A percentile compares a stretch with the other conserved stretches of the same genome.
Conservation (phyloP, 139 green algal genomes). For the Micractinium conductrix region DNA sequence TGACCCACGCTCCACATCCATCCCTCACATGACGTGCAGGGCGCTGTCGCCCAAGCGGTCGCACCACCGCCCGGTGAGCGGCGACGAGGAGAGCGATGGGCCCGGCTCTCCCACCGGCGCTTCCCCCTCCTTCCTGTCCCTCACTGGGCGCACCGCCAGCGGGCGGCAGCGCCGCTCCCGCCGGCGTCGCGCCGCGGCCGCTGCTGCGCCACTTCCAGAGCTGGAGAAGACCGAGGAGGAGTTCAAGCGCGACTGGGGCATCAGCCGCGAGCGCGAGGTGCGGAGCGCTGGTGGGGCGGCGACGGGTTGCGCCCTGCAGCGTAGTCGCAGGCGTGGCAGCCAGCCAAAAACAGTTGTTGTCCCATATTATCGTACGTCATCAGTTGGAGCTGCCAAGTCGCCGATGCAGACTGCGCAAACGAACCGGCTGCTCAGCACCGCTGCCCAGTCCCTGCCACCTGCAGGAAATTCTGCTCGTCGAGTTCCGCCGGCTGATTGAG, state of each 20-base stretch:
- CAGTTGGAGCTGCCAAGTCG: no score
- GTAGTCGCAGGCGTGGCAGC: not conserved
- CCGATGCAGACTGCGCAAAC: not conserved
- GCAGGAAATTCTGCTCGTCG: slow-evolving; percentile 38
- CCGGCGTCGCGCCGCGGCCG: not conserved
- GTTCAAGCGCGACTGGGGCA: slow-evolving; percentile 45
- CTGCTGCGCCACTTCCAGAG: slow-evolving; percentile 27
- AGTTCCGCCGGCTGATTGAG: slow-evolving; percentile 37
- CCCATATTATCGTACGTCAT: not conserved
- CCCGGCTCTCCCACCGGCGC: not conserved
- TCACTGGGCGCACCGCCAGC: slow-evolving; percentile 7
- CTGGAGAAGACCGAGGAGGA: slow-evolving; percentile 27
- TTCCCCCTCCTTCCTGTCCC: not conserved
- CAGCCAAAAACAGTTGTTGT: no score
- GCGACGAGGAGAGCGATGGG: slow-evolving; percentile 3
- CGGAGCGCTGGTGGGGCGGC: not conserved
- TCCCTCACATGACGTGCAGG: not conserved
- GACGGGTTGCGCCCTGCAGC: not conserved
- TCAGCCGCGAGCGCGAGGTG: slow-evolving; percentile 40
- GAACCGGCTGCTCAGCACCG: not conserved
- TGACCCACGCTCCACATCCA: not conserved
- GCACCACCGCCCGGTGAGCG: slow-evolving; percentile 5
- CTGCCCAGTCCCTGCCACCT: not conserved
- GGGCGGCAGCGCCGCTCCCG: not conserved
- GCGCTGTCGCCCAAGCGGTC: slow-evolving; percentile 29